Evolutionary conservation across 495 filamentous ascomycete species (phyloP), one percentile per base, ranked within the genome.

Genomic region (Corynascus novoguineensis): DNA sequence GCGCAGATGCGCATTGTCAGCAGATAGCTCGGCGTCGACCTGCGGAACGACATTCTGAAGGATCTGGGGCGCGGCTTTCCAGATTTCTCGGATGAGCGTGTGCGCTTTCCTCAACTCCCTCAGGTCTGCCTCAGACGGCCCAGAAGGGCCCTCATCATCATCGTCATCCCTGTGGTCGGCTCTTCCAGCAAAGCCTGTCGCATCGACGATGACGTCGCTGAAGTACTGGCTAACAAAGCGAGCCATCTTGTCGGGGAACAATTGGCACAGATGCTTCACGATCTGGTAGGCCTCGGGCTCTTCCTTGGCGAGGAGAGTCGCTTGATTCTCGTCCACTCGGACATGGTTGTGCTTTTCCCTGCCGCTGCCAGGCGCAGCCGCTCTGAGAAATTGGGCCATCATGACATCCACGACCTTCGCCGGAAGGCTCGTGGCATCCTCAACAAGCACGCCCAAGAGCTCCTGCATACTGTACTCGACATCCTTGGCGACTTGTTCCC

Each of bases 191-290:
- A 73, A 76, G 3, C 83, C 79, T 0, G 92, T 90, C 12, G 88
- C 86, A 62, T 96, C 89, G 44, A 96, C 82, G 52, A 99, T 92
- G 22, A 97, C 89, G 56, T 96, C 90, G 69, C 91, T 93, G 71
- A 99, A 99, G 67, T 97, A 99, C 65, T 95, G 91, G 60, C 90
- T 91, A 53, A 97, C 86, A 62, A 90, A 86, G 47, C 90, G 85
- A 1, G 89, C 86, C 92, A 99, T 97, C 68, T 91, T 89, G 58
- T 96, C 93, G 2, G 88, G 84, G 55, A 84, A 92, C n/a, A 79
- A 75, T 63, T 92, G 93, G 70, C 93, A 99, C 28, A 99, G 86
- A 6, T 86, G 86, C 70, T 92, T 95, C 28, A 93, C 91, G 89
- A 97, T 96, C 61, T 89, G 89, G 68, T 99, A 97, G 1, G 93